phyloP scores from a whole-genome alignment of 805 yeast genomes.

The Citeromyces matritensis region DNA sequence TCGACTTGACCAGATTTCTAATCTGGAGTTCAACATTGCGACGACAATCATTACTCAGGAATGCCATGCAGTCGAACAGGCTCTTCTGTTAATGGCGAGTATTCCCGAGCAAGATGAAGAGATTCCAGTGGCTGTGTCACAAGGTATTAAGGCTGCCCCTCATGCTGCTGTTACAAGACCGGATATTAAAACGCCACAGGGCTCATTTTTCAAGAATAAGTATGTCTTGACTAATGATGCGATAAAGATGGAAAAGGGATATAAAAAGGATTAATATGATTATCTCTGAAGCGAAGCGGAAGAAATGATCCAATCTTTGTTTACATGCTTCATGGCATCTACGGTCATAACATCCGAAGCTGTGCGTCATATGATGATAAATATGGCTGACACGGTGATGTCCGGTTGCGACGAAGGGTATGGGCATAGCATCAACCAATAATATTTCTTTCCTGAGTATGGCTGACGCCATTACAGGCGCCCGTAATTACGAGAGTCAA shows the following conservation, averaged over 20 bases:
- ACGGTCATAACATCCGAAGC: too few species aligned
- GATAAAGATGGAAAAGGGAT: slow-evolving; percentile 11
- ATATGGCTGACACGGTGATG: too few species aligned
- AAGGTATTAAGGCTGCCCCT: slow-evolving; percentile 1
- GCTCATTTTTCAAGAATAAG: slow-evolving; percentile 4
- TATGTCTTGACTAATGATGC: slow-evolving; percentile 7
- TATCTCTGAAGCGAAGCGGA: too few species aligned
- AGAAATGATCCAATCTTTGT: too few species aligned
- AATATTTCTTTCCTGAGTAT: too few species aligned
- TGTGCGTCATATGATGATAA: too few species aligned
- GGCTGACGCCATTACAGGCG: too few species aligned
- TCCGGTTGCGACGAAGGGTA: too few species aligned
- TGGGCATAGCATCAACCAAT: too few species aligned
- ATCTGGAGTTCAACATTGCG: slow-evolving; percentile 1
- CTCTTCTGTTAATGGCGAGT: slow-evolving; percentile 3
- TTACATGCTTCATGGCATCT: too few species aligned
- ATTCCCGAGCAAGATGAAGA: slow-evolving; percentile 3
- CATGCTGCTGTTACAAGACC: slow-evolving; percentile 2
- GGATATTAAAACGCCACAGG: background rate
- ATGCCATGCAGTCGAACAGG: slow-evolving; percentile 3
- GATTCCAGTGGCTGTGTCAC: slow-evolving; percentile 1
- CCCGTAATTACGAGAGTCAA: too few species aligned
- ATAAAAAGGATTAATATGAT: slow-evolving; percentile 11
- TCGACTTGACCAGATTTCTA: slow-evolving; percentile 5
- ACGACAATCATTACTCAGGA: background rate